Evolutionary conservation across 2,329 filamentous ascomycete species (phyloP).

Genomic region (Emergomyces pasteurianus): DNA sequence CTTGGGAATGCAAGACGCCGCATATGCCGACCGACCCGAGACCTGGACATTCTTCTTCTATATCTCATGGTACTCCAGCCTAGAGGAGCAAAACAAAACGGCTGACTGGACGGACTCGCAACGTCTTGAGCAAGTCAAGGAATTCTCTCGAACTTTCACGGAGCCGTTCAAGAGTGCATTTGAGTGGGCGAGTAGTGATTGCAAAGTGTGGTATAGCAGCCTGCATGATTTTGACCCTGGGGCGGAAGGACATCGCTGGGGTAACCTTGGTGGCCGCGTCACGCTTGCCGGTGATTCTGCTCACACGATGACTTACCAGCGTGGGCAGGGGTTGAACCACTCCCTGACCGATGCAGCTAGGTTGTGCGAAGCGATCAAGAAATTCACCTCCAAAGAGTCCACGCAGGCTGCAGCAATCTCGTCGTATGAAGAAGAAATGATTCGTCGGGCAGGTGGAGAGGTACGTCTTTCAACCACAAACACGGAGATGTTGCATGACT

Average conservation of each 20-base stretch:
- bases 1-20: constrained; percentile 27
- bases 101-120: constrained; percentile 6
- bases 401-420: constrained; percentile 12
- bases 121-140: constrained; percentile 14
- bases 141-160: constrained; percentile 11
- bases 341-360: constrained; percentile 16
- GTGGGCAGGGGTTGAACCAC: constrained; percentile 18
- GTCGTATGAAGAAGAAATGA: constrained; percentile 25
- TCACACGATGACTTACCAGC: constrained; percentile 16
- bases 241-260: constrained; percentile 15
- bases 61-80: constrained; percentile 13
- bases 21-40: constrained; percentile 13
- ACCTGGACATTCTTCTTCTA: constrained; percentile 18
- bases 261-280: constrained; percentile 14
- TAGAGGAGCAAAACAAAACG: constrained; percentile 6
- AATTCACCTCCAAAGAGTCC: constrained; percentile 5
- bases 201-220: constrained; percentile 6
- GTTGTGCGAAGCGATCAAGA: constrained; percentile 10
- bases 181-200: constrained; percentile 16
- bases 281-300: constrained; percentile 16
- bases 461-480: constrained; percentile 34
- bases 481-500: constrained; percentile 36
- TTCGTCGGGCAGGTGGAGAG: constrained; percentile 33
- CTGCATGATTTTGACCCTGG: constrained; percentile 14
- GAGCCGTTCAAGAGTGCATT: constrained; percentile 16